Evolutionary conservation across 208 protist species (phyloP).

Genomic region (Phytomonas serpens): DNA sequence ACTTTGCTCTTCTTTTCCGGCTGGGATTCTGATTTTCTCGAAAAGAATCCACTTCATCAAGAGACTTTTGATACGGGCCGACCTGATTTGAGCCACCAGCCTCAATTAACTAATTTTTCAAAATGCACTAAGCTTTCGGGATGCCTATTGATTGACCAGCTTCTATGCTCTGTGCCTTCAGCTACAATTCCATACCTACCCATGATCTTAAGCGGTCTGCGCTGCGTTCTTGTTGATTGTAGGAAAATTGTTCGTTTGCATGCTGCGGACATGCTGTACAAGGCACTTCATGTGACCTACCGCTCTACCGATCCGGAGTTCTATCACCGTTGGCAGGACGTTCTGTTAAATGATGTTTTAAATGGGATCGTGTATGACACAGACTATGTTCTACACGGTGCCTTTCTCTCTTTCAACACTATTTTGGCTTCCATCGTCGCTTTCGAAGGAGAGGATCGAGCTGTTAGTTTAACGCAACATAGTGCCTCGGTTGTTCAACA

Average conservation of each 20-base stretch:
- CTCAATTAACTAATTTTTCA: constrained; percentile 15
- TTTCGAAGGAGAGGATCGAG: constrained; percentile 21
- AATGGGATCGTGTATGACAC: constrained; percentile 28
- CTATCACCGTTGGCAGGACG: constrained; percentile 56
- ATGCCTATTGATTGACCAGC: constrained; percentile 67
- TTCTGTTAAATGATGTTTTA: constrained; percentile 43
- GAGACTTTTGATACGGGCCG: background rate
- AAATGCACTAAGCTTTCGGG: constrained; percentile 47
- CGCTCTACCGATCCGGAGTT: constrained; percentile 39
- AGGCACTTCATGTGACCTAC: constrained; percentile 53
- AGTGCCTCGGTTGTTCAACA: constrained; percentile 28
- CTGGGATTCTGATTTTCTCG: constrained; percentile 4
- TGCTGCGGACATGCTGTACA: constrained; percentile 37
- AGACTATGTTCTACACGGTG: constrained; percentile 42
- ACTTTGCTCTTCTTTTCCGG: constrained; percentile 4
- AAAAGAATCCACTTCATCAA: constrained; percentile 6
- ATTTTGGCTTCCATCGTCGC: constrained; percentile 50
- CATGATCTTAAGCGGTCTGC: constrained; percentile 54
- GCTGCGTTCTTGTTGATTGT: constrained; percentile 33
- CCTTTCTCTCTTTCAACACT: constrained; percentile 58
- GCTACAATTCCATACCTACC: constrained; percentile 39
- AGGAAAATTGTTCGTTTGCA: constrained; percentile 30
- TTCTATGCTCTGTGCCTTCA: constrained; percentile 60
- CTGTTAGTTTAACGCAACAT: constrained; percentile 33
- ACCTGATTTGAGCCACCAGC: background rate